phyloP scores from a whole-genome alignment of 2,329 filamentous ascomycete species.

The Colletotrichum orbiculare region DNA sequence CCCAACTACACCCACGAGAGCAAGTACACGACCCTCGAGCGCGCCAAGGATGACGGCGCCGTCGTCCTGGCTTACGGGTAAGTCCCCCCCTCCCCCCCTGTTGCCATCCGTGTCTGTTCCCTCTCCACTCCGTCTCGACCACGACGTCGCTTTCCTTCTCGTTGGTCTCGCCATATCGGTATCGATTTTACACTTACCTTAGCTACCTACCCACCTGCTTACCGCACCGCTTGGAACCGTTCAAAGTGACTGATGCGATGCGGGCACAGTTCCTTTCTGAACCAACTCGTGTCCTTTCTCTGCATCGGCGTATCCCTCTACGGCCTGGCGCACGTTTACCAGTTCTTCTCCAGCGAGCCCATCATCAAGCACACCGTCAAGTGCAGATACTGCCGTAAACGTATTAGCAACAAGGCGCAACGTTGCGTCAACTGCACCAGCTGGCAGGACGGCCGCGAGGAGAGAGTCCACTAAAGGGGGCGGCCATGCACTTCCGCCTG shows the following conservation, averaged over 20 bases:
- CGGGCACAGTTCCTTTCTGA: conserved; percentile 64
- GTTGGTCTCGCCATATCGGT: too few relatives aligned
- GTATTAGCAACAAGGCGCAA: conserved; percentile 70
- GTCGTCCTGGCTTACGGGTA: conserved; percentile 79
- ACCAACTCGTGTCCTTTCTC: conserved; percentile 73
- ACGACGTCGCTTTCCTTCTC: too few relatives aligned
- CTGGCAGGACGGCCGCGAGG: conserved; percentile 63
- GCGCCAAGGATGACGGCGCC: conserved; percentile 77
- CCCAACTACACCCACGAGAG: conserved; percentile 60
- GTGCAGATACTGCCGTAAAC: conserved; percentile 75
- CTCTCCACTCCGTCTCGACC: not conserved
- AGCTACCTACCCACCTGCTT: too few relatives aligned
- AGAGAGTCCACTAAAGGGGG: conserved; percentile 38
- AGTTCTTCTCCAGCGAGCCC: conserved; percentile 69
- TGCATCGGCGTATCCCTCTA: conserved; percentile 75
- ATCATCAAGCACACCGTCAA: conserved; percentile 78
- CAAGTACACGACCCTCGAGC: conserved; percentile 77
- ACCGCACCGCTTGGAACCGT: conserved; percentile 1
- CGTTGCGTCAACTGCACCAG: conserved; percentile 63
- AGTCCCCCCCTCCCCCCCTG: conserved; percentile 39
- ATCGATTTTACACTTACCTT: too few relatives aligned
- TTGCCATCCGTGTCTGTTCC: not conserved
- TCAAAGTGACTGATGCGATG: not conserved
- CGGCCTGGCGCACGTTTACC: conserved; percentile 70
- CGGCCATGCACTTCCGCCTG: not conserved